phyloP scores from a whole-genome alignment of 2,329 filamentous ascomycete species.

The Cyanodermella asteris region DNA sequence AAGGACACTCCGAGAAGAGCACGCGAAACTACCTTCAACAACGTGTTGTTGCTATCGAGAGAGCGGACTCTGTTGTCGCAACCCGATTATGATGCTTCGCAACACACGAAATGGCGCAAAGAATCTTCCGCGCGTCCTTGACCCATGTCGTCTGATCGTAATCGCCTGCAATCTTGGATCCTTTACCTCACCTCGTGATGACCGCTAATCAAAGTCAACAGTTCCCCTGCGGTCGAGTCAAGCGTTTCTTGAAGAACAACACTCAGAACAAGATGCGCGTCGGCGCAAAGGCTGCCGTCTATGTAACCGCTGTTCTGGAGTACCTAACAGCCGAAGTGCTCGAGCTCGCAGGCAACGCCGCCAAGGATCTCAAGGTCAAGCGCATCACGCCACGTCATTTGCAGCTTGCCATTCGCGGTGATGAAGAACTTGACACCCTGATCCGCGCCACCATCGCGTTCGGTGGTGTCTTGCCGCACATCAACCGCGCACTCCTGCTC shows the following conservation, averaged over 20 bases:
- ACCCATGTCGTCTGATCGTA: no score
- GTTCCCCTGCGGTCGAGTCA: constrained; percentile 99
- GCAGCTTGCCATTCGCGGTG: constrained; percentile 91
- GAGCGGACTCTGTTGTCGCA: no score
- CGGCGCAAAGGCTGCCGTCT: constrained; percentile 93
- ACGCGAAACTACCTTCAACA: no score
- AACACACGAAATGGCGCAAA: no score
- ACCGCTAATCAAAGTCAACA: no score
- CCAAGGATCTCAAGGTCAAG: constrained; percentile 99
- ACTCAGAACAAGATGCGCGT: constrained; percentile 99
- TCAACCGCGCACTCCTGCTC: constrained; percentile 87
- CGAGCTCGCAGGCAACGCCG: constrained; percentile 91
- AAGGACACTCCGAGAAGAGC: no score
- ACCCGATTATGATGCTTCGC: no score
- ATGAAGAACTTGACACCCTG: constrained; percentile 92
- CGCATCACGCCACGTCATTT: constrained; percentile 96
- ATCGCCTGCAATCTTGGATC: no score
- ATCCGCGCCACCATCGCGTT: constrained; percentile 97
- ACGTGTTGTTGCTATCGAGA: no score
- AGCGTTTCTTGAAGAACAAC: constrained; percentile 98
- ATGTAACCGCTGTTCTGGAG: constrained; percentile 93
- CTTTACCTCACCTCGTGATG: no score
- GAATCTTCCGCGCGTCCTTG: no score
- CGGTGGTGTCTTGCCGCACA: constrained; percentile 93
- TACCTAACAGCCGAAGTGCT: constrained; percentile 96